Base-by-base conservation (phyloP, 163 green algal species). In the Prototheca cutis region DNA sequence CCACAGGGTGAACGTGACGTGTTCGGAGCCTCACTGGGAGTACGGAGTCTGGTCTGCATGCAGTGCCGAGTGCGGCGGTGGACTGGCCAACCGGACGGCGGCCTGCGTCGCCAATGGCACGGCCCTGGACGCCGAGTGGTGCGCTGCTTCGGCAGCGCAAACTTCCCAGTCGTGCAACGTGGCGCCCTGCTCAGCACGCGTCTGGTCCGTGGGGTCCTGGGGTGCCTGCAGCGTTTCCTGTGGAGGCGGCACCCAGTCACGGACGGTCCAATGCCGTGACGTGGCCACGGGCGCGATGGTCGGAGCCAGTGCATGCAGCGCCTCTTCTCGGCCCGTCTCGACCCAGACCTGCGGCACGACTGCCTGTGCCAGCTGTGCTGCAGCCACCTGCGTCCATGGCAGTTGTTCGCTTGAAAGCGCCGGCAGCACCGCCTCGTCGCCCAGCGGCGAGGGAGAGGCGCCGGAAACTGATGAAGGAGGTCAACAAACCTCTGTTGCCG, bases 31-130 rank as follows among this genome's bases (percentile, higher is more conserved):
- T n/a, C 42, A 76, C 55, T 78, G 67, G 61, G 28, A 61, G 2
- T 76, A 74, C 65, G 57, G 51, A 0, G 34, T 62, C n/a, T 83
- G 72, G 72, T 48, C 39, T 10, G 24, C 34, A 3, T 83, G 75
- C 72, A 75, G 55, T 33, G 59, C 61, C 3, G 54, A 32, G 7
- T 83, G 72, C 54, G 75, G 72, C 34, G 59, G 62, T 19, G 72
- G 75, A 39, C 58, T 24, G 0, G 39, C 56, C 25, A 59, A 19
- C 18, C 34, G 69, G 34, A 54, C 21, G 2, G 58, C 58, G 30
- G 29, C 47, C 32, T 66, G 72, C 53, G n/a, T 68, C 29, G 48
- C 54, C 34, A 28, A n/a, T n/a, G n/a, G n/a, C n/a, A n/a, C n/a
- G 2, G 45, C 8, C 21, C 13, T 39, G 25, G 3, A 33, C 40